Evolutionary conservation across 129 eudicot genomes (phyloP).

Genomic region (Helianthus annuus): HanXRQr2.0-SUNRISE NC_035440.2:97261139-97261638

Average conservation of each 20-base stretch:
- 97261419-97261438: slow-evolving; percentile 44
- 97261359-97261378: slow-evolving; percentile 31
- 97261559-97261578: slow-evolving; percentile 37
- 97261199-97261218: slow-evolving; percentile 43
- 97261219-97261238: slow-evolving; percentile 38
- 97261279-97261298: slow-evolving; percentile 24
- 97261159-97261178: slow-evolving; percentile 14
- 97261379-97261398: slow-evolving; percentile 29
- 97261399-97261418: slow-evolving; percentile 46
- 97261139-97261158: slow-evolving; percentile 31
- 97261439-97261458: slow-evolving; percentile 42
- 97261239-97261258: slow-evolving; percentile 26
- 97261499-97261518: slow-evolving; percentile 31
- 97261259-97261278: slow-evolving; percentile 19
- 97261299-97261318: slow-evolving; percentile 26
- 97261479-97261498: slow-evolving; percentile 42
- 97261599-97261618: slow-evolving; percentile 41
- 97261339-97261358: slow-evolving; percentile 20
- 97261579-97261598: slow-evolving; percentile 34
- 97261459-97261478: slow-evolving; percentile 35
- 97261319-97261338: slow-evolving; percentile 35
- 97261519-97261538: slow-evolving; percentile 30
- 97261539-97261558: slow-evolving; percentile 46
- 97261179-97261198: slow-evolving; percentile 30
- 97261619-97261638: slow-evolving; percentile 42